These are phyloP conservation scores for Nothomitra cinnamomea DNA, from an alignment of 2,329 filamentous ascomycete genomes.

Conservation along the genomic window DNA sequence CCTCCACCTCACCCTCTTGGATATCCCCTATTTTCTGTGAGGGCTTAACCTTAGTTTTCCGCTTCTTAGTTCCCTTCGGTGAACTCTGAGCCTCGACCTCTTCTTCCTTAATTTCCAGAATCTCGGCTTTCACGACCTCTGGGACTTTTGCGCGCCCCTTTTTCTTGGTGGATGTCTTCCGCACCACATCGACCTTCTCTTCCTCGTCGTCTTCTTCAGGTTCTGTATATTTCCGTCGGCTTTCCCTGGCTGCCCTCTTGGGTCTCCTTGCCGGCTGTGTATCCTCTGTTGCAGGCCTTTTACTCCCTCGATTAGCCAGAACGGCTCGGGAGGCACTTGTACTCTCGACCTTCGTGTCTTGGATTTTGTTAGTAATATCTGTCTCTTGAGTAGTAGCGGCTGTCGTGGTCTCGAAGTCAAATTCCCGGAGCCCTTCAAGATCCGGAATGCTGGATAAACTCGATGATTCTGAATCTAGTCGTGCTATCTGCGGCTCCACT, in stretches of 20 bases:
- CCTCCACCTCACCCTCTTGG: slow-evolving; percentile 2
- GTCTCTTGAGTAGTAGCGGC: not conserved
- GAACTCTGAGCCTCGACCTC: not conserved
- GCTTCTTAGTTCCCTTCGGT: not conserved
- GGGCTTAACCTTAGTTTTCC: not conserved
- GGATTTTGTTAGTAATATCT: not conserved
- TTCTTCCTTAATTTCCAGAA: not conserved
- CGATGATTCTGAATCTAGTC: slow-evolving; percentile 1
- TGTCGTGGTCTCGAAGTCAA: not conserved
- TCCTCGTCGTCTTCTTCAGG: not conserved
- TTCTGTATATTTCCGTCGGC: not conserved
- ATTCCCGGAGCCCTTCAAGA: not conserved
- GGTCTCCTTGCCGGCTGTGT: not conserved
- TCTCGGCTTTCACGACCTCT: not conserved
- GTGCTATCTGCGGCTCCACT: not conserved
- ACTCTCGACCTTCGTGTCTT: not conserved
- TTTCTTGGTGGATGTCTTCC: not conserved
- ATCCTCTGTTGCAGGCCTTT: not conserved
- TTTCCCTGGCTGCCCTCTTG: not conserved
- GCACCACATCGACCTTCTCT: not conserved
- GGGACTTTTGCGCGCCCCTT: not conserved
- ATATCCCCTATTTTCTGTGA: not conserved
- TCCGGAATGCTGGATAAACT: not conserved
- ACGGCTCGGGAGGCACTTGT: not conserved
- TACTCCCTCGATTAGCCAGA: not conserved